Evolutionary conservation across 2,329 filamentous ascomycete species (phyloP), one percentile per base, ranked within the genome.

Genomic region (Thielaviopsis ethacetica): DNA sequence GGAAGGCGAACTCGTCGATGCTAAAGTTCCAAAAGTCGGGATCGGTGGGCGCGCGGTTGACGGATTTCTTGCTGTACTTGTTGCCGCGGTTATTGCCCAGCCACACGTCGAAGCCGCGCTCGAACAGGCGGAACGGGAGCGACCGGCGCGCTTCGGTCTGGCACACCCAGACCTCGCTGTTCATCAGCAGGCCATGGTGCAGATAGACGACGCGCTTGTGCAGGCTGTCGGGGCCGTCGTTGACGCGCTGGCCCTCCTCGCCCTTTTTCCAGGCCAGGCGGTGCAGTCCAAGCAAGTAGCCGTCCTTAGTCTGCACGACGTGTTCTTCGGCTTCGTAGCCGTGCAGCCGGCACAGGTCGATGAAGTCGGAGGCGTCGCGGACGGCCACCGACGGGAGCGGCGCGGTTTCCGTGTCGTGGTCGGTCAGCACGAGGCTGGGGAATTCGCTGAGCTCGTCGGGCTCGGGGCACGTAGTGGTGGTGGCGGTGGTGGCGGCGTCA

Each of bases 111-210:
- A 94, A 98, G 2, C 93, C 93, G 66, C 81, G 80, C 67, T 96
- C 89, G 0, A 95, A 89, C 51, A 98, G 76, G 64, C 86, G 80
- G 68, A 98, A 97, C 0, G 93, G 89, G 47, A 98, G 75, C 64
- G 86, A 91, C 65, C 91, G 81, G 70, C 94, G 80, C 65, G 85
- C 83, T 64, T 96, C 88, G 0, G 91, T 95, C 68, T 91, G 73
- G 67, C 89, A 94, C 9, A 97, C 88, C 93, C 93, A 98, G 38
- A 98, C 91, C 71, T 98, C 93, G 65, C 90, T 95, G 71, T 96
- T 97, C 93, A 98, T 98, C 67, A 98, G 80, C 60, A 98, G 78
- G 9, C 91, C 93, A 71, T 98, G 93, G 67, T 98, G 93, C 63
- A 98, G 75, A 69, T 97, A 98, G 6, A 93, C 84, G 54, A 97